A percentile compares a stretch with the other conserved stretches of the same genome.
phyloP scores from a whole-genome alignment of 192 early-diverging fungal species.

The Anaeromyces robustus region DNA sequence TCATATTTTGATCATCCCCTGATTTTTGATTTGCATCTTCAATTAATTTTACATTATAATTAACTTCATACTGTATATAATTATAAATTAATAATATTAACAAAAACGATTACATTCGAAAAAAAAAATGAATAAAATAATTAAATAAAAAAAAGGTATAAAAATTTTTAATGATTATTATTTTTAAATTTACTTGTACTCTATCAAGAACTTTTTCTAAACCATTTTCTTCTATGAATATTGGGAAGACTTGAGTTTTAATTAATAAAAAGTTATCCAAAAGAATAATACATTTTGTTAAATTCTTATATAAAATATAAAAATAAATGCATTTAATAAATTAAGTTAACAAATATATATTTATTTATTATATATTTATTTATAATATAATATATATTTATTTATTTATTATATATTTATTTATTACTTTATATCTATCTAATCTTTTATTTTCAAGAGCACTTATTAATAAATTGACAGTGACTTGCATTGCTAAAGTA shows the following conservation, averaged over 20 bases:
- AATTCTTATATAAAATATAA: background rate
- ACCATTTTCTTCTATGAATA: background rate
- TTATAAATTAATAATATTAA: too few relatives aligned
- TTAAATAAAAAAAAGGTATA: too few relatives aligned
- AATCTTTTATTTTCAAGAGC: background rate
- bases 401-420: background rate
- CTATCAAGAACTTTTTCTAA: background rate
- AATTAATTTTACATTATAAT: background rate
- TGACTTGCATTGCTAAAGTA: slow-evolving; percentile 9
- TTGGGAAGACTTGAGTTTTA: background rate
- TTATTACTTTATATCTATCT: background rate
- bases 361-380: too few relatives aligned
- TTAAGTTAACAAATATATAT: too few relatives aligned
- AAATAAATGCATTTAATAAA: too few relatives aligned
- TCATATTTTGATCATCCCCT: background rate
- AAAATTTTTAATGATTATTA: too few relatives aligned
- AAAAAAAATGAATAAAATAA: too few relatives aligned
- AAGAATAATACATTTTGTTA: background rate
- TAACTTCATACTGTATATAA: background rate
- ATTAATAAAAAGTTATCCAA: background rate
- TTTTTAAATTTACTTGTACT: background rate
- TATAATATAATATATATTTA: background rate
- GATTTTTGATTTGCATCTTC: background rate
- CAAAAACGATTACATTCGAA: too few relatives aligned
- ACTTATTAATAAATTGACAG: background rate